Evolutionary conservation across 2,329 filamentous ascomycete species (phyloP), one percentile per base, ranked within the genome.

Genomic region (Colletotrichum phormii): DNA sequence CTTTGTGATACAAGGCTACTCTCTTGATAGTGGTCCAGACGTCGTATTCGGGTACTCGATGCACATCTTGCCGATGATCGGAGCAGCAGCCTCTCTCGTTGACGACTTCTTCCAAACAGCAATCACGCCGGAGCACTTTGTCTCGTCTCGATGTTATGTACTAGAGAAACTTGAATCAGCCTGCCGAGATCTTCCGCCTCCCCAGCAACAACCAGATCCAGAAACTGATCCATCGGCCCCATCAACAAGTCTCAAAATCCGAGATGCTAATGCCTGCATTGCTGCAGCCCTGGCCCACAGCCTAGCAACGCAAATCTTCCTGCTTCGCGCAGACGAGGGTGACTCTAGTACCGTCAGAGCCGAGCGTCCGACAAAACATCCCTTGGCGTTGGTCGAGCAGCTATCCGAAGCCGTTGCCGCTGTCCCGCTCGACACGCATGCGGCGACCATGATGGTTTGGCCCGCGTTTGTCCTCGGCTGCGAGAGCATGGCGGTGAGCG

Each of bases 391-490:
- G 51, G 60, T 24, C 4, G 67, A 67, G 22, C 49, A 64, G 18
- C 46, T 74, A 4, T n/a, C 24, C 0, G 54, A 61, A 15, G 64
- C 68, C n/a, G 35, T 74, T 2, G 18, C 29, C 9, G 49, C 29
- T 1, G 69, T 72, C 2, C 68, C 72, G 3, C 24, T 60, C 3
- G 68, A 68, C 46, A 68, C 58, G 2, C 49, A 46, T 9, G 64
- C 72, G 6, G 55, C 63, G 24, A 72, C 72, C 15, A 67, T 72
- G 51, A 72, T 74, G 68, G 51, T 72, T 4, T 74, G 72, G 72
- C 72, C 72, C 2, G 24, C 61, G 26, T 72, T 71, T 37, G 59
- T 68, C 8, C 55, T 74, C 8, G 72, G 68, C 0, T 72, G 72
- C 22, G 72, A 72, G 51, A 58, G 42, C 15, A 51, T 62, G 26